These are phyloP conservation scores for Penicillium sp. DNA, from an alignment of 2,329 filamentous ascomycete species.

Conservation along the genomic window DNA sequence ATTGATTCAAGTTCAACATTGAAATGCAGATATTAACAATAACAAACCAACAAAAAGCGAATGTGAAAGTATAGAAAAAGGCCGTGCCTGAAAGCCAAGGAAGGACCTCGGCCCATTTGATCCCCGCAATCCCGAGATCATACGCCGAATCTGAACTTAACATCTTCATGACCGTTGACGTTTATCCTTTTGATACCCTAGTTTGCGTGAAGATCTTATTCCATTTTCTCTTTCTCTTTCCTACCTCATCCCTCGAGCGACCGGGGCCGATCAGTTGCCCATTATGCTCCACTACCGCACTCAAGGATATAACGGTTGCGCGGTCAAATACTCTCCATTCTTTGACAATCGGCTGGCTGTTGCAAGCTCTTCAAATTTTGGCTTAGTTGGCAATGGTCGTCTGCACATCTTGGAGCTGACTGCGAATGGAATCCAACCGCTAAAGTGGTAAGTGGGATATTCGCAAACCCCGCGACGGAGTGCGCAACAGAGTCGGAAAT, in stretches of 20 bases:
- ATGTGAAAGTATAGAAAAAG: constrained; percentile 12
- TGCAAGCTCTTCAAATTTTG: constrained; percentile 89
- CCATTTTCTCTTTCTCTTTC: background rate
- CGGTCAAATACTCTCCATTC: constrained; percentile 97
- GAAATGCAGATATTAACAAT: background rate
- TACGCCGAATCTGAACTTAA: constrained; percentile 10
- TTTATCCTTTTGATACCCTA: constrained; percentile 13
- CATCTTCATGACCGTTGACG: constrained; percentile 4
- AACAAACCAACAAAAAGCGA: background rate
- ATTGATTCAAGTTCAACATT: background rate
- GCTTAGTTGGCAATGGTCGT: constrained; percentile 92
- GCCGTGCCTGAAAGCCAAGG: constrained; percentile 10
- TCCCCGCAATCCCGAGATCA: constrained; percentile 27
- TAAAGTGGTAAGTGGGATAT: constrained; percentile 66
- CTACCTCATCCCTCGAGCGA: background rate
- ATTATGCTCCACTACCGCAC: constrained; percentile 92
- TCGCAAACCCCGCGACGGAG: background rate
- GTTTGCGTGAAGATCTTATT: background rate
- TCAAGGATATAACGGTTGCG: constrained; percentile 91
- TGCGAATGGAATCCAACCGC: constrained; percentile 75
- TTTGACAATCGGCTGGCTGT: constrained; percentile 94
- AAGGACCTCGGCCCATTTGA: constrained; percentile 25
- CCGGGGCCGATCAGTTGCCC: constrained; percentile 16
- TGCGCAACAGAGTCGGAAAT: background rate
- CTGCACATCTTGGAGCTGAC: constrained; percentile 82